Conservation (phyloP, 192 early-diverging fungal species). For the Lobosporangium transversale region DNA sequence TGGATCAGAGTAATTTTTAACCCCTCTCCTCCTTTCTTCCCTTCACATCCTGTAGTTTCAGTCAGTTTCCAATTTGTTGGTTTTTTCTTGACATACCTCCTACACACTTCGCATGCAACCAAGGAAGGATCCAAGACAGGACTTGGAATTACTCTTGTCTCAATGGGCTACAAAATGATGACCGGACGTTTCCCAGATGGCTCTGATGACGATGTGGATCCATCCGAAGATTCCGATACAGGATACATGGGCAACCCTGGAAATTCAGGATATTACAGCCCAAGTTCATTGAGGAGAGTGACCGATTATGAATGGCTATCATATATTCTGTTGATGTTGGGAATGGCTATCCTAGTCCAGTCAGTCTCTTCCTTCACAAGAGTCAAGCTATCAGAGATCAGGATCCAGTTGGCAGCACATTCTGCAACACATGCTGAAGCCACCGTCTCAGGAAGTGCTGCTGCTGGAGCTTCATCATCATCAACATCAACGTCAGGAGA, state of each 20-base stretch:
- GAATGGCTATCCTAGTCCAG: not conserved
- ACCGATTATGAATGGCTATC: slow-evolving; percentile 4
- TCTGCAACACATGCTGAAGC: not conserved
- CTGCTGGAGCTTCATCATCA: slow-evolving; percentile 5
- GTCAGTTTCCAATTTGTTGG: slow-evolving; percentile 87
- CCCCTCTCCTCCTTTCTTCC: not conserved
- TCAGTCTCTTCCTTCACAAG: not conserved
- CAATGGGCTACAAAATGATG: slow-evolving; percentile 79
- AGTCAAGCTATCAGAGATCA: slow-evolving; percentile 3
- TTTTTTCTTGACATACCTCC: slow-evolving; percentile 91
- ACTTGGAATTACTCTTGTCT: slow-evolving; percentile 85
- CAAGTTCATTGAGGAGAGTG: not conserved
- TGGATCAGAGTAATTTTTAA: too few species aligned
- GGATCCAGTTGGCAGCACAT: not conserved
- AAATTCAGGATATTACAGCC: slow-evolving; percentile 8
- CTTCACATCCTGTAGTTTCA: slow-evolving; percentile 61
- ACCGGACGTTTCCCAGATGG: slow-evolving; percentile 50
- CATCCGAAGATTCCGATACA: slow-evolving; percentile 7
- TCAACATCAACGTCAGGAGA: not conserved
- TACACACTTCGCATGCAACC: slow-evolving; percentile 92
- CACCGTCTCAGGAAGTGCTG: not conserved
- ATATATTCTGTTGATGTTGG: not conserved
- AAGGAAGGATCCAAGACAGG: slow-evolving; percentile 83
- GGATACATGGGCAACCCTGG: slow-evolving; percentile 37
- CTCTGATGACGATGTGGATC: slow-evolving; percentile 29